phyloP scores from a whole-genome alignment of 2,329 filamentous ascomycete species.

The Aspergillus viridinutans region DNA sequence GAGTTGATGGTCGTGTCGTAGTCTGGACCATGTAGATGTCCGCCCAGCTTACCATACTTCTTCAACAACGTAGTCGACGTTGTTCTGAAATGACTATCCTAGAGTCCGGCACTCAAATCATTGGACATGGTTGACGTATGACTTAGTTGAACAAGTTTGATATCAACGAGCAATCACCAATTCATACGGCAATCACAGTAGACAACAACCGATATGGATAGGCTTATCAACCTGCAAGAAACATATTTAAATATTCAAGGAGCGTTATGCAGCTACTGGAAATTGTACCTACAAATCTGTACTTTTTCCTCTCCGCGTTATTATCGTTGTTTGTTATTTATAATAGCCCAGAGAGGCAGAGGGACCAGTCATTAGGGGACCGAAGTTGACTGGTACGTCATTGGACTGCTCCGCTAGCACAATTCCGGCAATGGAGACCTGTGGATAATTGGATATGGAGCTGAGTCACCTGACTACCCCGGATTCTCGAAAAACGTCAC shows the following conservation, averaged over 20 bases:
- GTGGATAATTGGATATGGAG: neutral
- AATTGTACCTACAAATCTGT: too few species aligned
- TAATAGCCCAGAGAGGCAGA: too few species aligned
- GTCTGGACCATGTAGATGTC: conserved; percentile 63
- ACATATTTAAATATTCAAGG: neutral
- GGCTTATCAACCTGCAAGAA: neutral
- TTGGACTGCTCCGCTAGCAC: neutral
- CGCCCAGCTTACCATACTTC: neutral
- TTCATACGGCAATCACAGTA: neutral
- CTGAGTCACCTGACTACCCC: conserved; percentile 1
- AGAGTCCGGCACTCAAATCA: neutral
- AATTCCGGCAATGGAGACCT: neutral
- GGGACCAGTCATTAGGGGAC: too few species aligned
- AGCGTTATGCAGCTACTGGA: too few species aligned
- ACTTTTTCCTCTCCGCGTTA: too few species aligned
- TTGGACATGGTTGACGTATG: neutral
- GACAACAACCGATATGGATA: neutral
- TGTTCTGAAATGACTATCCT: neutral
- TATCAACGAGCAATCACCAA: neutral
- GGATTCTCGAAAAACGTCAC: neutral
- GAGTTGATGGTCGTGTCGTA: conserved; percentile 77
- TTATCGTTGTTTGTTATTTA: too few species aligned
- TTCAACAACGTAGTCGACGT: neutral
- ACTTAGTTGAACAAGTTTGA: neutral
- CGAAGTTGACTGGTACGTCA: neutral